Evolutionary conservation across 495 filamentous ascomycete species (phyloP), one percentile per base, ranked within the genome.

Genomic region (Trichocladium uniseriatum): DNA sequence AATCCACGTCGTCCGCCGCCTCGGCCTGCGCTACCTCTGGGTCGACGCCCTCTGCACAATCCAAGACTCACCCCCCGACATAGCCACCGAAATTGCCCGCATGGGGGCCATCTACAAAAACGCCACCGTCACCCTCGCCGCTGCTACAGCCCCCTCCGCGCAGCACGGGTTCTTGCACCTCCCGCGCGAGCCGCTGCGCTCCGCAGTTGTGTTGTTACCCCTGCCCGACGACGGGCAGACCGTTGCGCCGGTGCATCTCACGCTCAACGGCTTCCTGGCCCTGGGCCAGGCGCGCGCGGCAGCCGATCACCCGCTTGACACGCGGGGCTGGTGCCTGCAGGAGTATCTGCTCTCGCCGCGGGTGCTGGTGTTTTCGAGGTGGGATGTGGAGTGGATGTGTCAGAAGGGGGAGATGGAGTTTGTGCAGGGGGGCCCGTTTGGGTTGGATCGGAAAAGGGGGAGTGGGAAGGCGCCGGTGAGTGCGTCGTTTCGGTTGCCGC

Each of bases 21-120:
- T 65, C 2, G 52, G 56, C 8, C 45, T 60, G 6, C 38, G 38
- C 5, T 60, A 63, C 32, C 38, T 64, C 1, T 64, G 61, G 61
- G 50, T 61, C 39, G 61, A 65, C 45, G 52, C 61, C 6, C 53
- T 60, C 11, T 64, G 61, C 45, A 64, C 60, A 31, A 49, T 63
- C 40, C 61, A 63, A 28, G 57, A 64, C 47, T 58, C 48, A 10
- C n/a, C 27, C 1, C 49, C 58, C 8, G 60, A 63, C 21, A 57
- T 60, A 45, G 44, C 21, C 0, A 49, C 16, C 28, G 56, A 63
- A 46, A 44, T 63, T 4, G 31, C 37, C 2, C 29, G 15, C 31
- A 60, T 64, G 42, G 48, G 46, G 7, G 37, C 60, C 10, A 55
- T 60, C 14, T 64, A 61, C 40, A 45, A 28, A 6, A 46, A 58